These are phyloP conservation scores for Paraleonurus japonicus DNA, from an alignment of 257 asterid genomes.

Conservation along the genomic window DNA sequence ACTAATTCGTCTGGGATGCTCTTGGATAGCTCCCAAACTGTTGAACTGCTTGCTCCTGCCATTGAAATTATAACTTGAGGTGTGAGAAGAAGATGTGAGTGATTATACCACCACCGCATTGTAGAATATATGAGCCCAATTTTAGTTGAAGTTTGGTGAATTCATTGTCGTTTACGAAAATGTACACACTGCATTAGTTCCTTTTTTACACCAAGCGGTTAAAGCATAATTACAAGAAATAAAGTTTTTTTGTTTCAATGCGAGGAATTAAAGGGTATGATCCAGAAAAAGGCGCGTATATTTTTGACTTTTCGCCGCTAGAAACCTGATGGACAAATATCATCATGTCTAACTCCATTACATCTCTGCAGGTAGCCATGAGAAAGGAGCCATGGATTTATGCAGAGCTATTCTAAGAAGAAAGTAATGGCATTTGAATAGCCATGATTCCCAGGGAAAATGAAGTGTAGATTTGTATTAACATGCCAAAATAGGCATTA, in stretches of 20 bases:
- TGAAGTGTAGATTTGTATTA: background rate
- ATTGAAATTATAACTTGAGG: background rate
- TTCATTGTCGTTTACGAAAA: background rate
- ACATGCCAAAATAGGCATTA: background rate
- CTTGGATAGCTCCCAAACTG: background rate
- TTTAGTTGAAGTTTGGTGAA: conserved; percentile 15
- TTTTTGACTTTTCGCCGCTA: background rate
- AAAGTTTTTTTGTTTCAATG: background rate
- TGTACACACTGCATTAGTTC: background rate
- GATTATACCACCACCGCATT: background rate
- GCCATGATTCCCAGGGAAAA: background rate
- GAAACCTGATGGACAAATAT: background rate
- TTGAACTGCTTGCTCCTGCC: background rate
- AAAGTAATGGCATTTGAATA: background rate
- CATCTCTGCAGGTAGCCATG: background rate
- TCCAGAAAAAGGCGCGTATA: background rate
- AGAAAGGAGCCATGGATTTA: background rate
- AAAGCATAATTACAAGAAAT: background rate
- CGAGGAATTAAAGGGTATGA: background rate
- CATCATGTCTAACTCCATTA: background rate
- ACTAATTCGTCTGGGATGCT: conserved; percentile 11
- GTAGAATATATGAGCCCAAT: background rate
- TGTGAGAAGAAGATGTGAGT: background rate
- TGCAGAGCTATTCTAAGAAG: background rate
- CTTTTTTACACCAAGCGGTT: background rate